phyloP scores from a whole-genome alignment of 805 yeast genomes.

The Candida corydali region DNA sequence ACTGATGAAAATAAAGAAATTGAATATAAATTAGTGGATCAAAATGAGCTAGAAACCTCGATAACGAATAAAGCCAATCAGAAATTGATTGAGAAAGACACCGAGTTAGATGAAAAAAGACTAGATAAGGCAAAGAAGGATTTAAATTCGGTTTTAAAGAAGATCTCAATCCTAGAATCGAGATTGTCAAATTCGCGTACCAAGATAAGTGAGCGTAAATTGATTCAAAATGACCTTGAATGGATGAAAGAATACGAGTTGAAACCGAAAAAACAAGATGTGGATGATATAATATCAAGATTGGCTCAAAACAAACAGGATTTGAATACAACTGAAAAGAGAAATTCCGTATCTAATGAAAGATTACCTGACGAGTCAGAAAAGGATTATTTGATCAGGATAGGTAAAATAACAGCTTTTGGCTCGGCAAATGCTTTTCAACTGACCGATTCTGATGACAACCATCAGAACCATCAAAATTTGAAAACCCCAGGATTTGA shows the following conservation, averaged over 20 bases:
- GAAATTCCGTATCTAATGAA: constrained; percentile 16
- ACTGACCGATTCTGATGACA: constrained; percentile 19
- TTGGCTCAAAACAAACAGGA: constrained; percentile 37
- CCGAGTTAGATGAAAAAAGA: constrained; percentile 71
- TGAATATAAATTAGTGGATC: constrained; percentile 56
- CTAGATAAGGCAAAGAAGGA: constrained; percentile 61
- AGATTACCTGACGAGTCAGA: constrained; percentile 70
- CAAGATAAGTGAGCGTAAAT: constrained; percentile 61
- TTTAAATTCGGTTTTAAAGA: constrained; percentile 38
- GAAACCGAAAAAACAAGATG: constrained; percentile 52
- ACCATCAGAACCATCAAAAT: constrained; percentile 38
- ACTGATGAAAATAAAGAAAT: neutral
- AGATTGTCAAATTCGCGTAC: constrained; percentile 50
- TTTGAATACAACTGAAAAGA: constrained; percentile 17
- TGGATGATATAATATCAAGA: constrained; percentile 45
- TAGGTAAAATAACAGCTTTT: constrained; percentile 93
- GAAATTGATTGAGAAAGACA: constrained; percentile 56
- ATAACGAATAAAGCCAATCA: constrained; percentile 68
- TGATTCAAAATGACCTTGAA: constrained; percentile 49
- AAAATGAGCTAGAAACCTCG: constrained; percentile 69
- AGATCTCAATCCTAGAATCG: constrained; percentile 44
- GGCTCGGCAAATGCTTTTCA: constrained; percentile 63
- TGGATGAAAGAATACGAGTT: constrained; percentile 49
- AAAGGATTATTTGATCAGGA: constrained; percentile 75
- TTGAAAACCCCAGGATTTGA: constrained; percentile 50